These are phyloP conservation scores for Pythium dissotocum DNA, from an alignment of 352 stramenopile genomes.

Conservation along the genomic window DNA sequence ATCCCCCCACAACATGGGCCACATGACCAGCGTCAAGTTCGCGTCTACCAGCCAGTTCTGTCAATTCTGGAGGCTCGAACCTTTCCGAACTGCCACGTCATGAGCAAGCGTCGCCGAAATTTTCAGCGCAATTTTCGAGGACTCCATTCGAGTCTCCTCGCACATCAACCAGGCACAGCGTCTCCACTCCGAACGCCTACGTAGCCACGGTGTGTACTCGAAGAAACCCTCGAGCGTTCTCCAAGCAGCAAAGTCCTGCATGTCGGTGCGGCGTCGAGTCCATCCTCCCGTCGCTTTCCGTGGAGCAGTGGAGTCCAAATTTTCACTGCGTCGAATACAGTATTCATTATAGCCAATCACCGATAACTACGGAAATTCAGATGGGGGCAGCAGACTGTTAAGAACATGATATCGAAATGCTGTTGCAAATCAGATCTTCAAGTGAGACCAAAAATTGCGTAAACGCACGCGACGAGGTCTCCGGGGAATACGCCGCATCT, in stretches of 20 bases:
- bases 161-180: background rate
- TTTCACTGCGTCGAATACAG: conserved; percentile 1
- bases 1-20: background rate
- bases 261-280: background rate
- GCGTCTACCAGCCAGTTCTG: background rate
- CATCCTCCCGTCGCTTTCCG: background rate
- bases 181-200: background rate
- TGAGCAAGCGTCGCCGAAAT: background rate
- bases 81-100: background rate
- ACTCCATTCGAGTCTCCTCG: background rate
- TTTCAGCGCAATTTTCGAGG: background rate
- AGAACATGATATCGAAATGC: background rate
- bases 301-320: background rate
- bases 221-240: background rate
- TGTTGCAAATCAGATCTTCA: conserved; percentile 1
- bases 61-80: background rate
- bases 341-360: conserved; percentile 11
- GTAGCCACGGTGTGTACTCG: background rate
- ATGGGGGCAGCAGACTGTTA: conserved; percentile 20
- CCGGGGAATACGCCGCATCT: background rate
- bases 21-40: too few relatives aligned
- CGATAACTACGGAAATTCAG: background rate
- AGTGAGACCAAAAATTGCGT: background rate
- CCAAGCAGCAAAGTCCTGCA: background rate
- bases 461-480: background rate